Conservation (phyloP, 306 rosid species). For the Malus orientalis region DNA sequence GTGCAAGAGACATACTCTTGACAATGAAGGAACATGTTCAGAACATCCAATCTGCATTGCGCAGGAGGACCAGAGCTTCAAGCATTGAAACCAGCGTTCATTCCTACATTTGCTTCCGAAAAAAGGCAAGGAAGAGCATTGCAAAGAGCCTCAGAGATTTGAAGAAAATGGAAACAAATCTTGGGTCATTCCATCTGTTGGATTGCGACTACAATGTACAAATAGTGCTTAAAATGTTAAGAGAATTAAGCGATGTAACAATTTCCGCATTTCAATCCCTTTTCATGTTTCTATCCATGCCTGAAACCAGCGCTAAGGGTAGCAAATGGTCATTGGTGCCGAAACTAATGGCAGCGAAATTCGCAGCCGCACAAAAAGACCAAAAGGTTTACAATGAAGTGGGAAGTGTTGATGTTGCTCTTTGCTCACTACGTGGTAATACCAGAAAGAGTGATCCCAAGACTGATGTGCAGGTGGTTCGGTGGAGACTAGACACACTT, state of each 20-base stretch:
- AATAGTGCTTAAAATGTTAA: conserved; percentile 31
- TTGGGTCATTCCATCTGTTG: conserved; percentile 4
- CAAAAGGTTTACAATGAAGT: conserved; percentile 35
- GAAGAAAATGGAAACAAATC: conserved; percentile 45
- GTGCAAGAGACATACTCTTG: conserved; percentile 43
- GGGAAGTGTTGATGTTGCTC: conserved; percentile 31
- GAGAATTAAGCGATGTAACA: conserved; percentile 42
- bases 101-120: conserved; percentile 42
- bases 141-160: conserved; percentile 29
- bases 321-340: conserved; percentile 38
- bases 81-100: conserved; percentile 39
- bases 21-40: conserved; percentile 28
- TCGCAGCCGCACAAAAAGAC: conserved; percentile 27
- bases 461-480: conserved; percentile 37
- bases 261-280: conserved; percentile 39
- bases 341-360: conserved; percentile 29
- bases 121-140: conserved; percentile 50
- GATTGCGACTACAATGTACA: conserved; percentile 29
- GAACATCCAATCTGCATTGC: conserved; percentile 49
- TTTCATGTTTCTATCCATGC: conserved; percentile 39
- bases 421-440: conserved; percentile 34
- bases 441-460: conserved; percentile 8
- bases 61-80: conserved; percentile 43
- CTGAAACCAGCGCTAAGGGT: conserved; percentile 32
- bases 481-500: conserved; percentile 37